Base-by-base conservation (phyloP, 352 stramenopile genomes). In the Elongisporangium senticosum region DNA sequence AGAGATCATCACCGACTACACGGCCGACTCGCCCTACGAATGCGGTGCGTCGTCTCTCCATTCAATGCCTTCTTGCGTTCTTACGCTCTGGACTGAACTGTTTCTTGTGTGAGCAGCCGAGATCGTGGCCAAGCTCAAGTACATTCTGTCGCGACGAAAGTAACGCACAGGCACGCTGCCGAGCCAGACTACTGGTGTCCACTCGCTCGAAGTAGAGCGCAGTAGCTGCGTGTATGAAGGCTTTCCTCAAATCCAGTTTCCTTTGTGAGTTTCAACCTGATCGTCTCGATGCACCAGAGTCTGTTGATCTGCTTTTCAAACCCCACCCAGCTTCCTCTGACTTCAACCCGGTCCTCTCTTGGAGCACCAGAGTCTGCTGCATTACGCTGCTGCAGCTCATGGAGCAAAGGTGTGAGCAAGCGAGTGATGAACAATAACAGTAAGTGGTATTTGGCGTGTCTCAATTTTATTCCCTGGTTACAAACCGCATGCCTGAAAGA, bases 101-200 rank as follows among this genome's bases (percentile, higher is more conserved):
- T 20, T 26, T n/a, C n/a, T n/a, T n/a, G 6, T 59, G 28, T 55
- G 49, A 62, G 37, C 58, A 94, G 86, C 86, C 17, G 86, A 95
- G 64, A 95, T 95, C 51, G 86, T 94, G 21, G 86, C 86, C 43
- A 95, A 95, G 65, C 80, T 95, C 61, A 95, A 93, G 79, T 95
- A 95, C 72, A 95, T 95, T 63, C 56, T 93, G 51, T 94, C 85
- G 24, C 69, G 83, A 75, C 73, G 82, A 68, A 91, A 91, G 64
- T 87, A 74, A 72, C 26, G 23, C 23, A 26, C 2, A 2, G 23
- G 5, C 23, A 5, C 23, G 23, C 48, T 22, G 40, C 19, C 8
- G 20, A 49, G 51, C 5, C 10, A 39, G n/a, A 48, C 24, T 33
- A n/a, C 43, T 24, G 28, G 33, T 40, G 28, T 22, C 15, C 8